phyloP scores from a whole-genome alignment of 306 rosid species.

The Prinsepia uniflora region DNA sequence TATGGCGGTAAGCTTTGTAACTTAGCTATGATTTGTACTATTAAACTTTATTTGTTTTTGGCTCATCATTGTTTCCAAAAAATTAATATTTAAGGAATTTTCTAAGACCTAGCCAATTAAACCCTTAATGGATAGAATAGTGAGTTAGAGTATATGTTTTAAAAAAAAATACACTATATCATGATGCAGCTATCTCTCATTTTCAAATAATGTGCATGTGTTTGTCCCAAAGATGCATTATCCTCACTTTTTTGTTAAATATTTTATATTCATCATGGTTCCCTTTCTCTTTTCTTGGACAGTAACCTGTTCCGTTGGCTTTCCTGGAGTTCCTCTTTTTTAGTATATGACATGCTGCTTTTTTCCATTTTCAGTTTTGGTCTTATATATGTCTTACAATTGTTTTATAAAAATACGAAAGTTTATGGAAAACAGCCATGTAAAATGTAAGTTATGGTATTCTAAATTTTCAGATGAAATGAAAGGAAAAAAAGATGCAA shows the following conservation, averaged over 20 bases:
- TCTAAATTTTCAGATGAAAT: background rate
- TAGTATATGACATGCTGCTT: no score
- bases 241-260: background rate
- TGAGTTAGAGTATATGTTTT: background rate
- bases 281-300: background rate
- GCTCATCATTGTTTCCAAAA: background rate
- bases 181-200: background rate
- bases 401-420: background rate
- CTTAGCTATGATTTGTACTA: background rate
- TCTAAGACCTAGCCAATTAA: background rate
- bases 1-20: background rate
- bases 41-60: no score
- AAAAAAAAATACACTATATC: background rate
- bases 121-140: background rate
- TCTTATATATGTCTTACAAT: background rate
- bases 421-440: background rate
- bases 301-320: no score
- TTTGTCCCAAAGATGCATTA: background rate
- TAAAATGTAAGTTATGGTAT: background rate
- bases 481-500: background rate
- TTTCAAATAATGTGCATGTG: background rate
- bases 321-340: no score
- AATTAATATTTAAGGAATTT: background rate
- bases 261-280: background rate
- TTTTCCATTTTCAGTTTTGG: no score